Evolutionary conservation across 345 rosid species (phyloP), one percentile per base, ranked within the genome.

Genomic region (Brassica rapa): DNA sequence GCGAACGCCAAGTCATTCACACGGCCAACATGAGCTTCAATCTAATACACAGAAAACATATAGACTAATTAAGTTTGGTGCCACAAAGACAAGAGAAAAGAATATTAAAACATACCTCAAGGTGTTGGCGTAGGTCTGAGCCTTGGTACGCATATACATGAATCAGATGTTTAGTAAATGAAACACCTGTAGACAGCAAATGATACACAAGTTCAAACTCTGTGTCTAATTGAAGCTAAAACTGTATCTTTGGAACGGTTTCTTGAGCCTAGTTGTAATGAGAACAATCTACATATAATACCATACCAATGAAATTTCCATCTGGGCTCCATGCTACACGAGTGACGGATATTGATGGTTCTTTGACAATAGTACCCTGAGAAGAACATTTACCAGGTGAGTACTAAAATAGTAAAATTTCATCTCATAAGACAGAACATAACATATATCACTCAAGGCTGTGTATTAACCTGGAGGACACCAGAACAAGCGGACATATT

Each of bases 1-100:
- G 84, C 83, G 49, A 93, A 93, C 32, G 91, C 94, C 77, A 93
- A 78, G 83, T 93, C 94, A 78, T 89, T 90, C 70, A 93, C 96
- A 75, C 86, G 71, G 27, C 98, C 96, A 62, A 84, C 75, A 79
- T 90, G 98, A 79, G 90, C 87, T 67, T 93, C 96, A 70, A 89
- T 89, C 98, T 93, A 79, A 73, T 77, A 30, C 80, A 21, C 21
- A 30, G 46, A 49, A 62, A 77, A 61, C 19, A 72, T 14, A 70
- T 3, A 25, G 14, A 70, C 19, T 16, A 29, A 32, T 56, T 33
- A 1, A 24, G 29, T 64, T 41, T 70, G 14, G 29, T 56, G 21
- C 62, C 59, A 69, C 69, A 71, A 35, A 11, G 37, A 33, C 3
- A 43, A 80, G 43, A 70, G 25, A 15, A 68, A 5, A 19, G 62